These are phyloP conservation scores for Syzygium aqueum DNA, from an alignment of 345 rosid genomes.

Conservation along the genomic window DNA sequence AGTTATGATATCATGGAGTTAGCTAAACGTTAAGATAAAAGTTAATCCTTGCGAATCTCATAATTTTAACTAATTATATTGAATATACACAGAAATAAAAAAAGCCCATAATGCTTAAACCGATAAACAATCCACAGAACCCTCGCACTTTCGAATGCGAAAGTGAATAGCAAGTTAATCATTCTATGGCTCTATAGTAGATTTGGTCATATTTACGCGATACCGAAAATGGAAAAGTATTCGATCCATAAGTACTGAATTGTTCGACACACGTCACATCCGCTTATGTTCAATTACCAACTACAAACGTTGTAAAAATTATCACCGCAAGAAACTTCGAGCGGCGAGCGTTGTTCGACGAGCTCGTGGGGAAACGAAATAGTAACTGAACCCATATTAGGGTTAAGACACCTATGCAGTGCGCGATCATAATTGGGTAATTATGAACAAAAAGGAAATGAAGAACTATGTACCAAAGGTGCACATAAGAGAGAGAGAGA, in stretches of 20 bases:
- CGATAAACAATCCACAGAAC: background rate
- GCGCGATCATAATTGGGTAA: background rate
- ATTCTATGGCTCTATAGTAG: background rate
- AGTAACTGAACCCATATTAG: background rate
- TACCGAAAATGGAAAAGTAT: fast-evolving
- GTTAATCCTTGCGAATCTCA: background rate
- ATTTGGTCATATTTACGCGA: background rate
- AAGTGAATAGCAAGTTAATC: background rate
- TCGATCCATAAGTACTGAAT: background rate
- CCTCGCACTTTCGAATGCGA: background rate
- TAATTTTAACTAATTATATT: background rate
- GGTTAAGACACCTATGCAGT: background rate
- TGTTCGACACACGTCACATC: background rate
- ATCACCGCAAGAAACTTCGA: background rate
- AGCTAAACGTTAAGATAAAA: background rate
- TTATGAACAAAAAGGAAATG: background rate
- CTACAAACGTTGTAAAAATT: background rate
- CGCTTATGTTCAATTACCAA: background rate
- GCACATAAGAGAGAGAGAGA: background rate
- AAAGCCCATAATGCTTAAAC: background rate
- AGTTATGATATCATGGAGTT: background rate
- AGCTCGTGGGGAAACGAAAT: background rate
- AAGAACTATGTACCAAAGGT: background rate
- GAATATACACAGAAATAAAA: background rate
- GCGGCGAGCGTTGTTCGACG: background rate